Base-by-base conservation (phyloP, 805 yeast species). In the Ogataea neopini region DNA sequence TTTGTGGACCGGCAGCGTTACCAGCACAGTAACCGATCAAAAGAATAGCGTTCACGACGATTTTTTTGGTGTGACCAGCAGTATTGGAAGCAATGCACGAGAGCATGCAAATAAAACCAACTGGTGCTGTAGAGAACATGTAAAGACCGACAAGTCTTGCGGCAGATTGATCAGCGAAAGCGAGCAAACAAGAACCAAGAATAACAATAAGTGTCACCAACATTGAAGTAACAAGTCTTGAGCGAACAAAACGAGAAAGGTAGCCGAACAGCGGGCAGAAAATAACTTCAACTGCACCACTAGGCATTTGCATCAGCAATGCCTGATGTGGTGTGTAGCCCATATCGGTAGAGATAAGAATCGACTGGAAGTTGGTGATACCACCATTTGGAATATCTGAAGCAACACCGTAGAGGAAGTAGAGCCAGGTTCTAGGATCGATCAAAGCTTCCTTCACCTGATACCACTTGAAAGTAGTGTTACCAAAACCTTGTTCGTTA, bases 21-120 rank as follows among this genome's bases (percentile, higher is more conserved):
- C 78, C 68, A 36, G 77, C 57, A 48, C 76, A 68, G 48, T 73
- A 79, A 14, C 72, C 71, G 23, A 70, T 66, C 7, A 52, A 47
- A 19, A 47, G 44, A 13, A 49, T 37, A 3, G 56, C 76, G 75
- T 70, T 26, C 68, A 63, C 53, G 72, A 54, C 25, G 70, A 76
- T 50, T 71, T 76, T 63, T 79, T 73, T 80, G 7, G 84, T 77
- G 52, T 77, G 71, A 32, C 81, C 81, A 6, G 81, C 71, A 43
- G 72, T 65, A 33, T 69, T 64, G 3, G 71, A 59, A 25, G 60
- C 48, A 9, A 66, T 60, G 47, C 54, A 52, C 13, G 66, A 59
- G 9, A 57, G 49, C 19, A 54, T 45, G 39, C 64, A 60, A 46
- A 60, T 57, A 56, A 61, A 59, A 26, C 62, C 61, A 19, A 63